A percentile compares a stretch with the other conserved stretches of the same genome.
Conservation (phyloP, 345 rosid species). For the Excoecaria agallocha region DNA sequence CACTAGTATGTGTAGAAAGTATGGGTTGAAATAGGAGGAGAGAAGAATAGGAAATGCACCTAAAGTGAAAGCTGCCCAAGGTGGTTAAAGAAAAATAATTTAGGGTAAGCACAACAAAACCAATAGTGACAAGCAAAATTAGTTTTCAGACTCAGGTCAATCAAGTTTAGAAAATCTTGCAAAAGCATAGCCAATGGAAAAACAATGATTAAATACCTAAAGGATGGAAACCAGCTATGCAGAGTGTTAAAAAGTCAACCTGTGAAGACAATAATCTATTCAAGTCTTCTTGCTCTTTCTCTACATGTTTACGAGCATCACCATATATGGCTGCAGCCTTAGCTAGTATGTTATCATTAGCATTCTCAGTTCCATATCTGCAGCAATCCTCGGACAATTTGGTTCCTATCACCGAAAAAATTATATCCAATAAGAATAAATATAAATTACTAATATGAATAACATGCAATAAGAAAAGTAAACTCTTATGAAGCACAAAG, state of each 20-base stretch:
- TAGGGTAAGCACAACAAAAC: background rate
- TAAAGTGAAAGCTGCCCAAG: background rate
- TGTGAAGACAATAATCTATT: constrained; percentile 67
- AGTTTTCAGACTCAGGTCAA: background rate
- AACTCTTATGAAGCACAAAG: background rate
- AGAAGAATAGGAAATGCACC: background rate
- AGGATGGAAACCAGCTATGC: background rate
- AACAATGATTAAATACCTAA: background rate
- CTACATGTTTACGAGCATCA: constrained; percentile 83
- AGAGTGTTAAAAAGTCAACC: constrained; percentile 34
- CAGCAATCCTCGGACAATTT: constrained; percentile 85
- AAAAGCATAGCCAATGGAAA: background rate
- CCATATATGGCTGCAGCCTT: constrained; percentile 93
- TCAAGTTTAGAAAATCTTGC: background rate
- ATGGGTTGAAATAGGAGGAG: background rate
- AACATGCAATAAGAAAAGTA: background rate
- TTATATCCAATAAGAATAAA: constrained; percentile 6
- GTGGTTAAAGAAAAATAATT: no score
- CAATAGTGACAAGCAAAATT: background rate
- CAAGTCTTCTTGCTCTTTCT: constrained; percentile 86
- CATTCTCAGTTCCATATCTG: constrained; percentile 80
- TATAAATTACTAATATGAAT: background rate
- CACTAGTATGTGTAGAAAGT: background rate
- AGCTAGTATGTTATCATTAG: constrained; percentile 70
- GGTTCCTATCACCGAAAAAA: constrained; percentile 52